Evolutionary conservation across 2,329 filamentous ascomycete genomes (phyloP).

Genomic region (Teratosphaeriaceae sp.): DNA sequence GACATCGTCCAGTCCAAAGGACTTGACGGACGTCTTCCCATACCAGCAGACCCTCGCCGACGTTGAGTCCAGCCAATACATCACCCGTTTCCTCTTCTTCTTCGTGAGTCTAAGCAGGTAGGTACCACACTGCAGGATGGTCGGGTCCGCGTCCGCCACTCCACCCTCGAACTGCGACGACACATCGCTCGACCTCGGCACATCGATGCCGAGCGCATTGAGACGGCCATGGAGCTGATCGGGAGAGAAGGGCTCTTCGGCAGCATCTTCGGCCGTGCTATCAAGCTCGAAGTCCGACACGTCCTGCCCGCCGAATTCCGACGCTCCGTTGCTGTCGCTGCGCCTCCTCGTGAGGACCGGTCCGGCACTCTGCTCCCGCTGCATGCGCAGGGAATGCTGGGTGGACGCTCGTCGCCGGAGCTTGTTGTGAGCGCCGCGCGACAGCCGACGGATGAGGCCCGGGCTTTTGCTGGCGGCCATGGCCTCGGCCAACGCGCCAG

Average conservation of each 20-base stretch:
- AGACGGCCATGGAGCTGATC: conserved; percentile 22
- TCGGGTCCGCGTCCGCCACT: conserved; percentile 67
- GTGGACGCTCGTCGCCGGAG: conserved; percentile 72
- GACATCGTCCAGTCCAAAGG: conserved; percentile 92
- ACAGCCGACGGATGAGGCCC: conserved; percentile 71
- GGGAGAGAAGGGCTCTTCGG: conserved; percentile 19
- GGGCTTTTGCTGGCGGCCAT: conserved; percentile 50
- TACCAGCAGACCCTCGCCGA: conserved; percentile 88
- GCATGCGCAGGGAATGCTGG: conserved; percentile 59
- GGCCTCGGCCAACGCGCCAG: conserved; percentile 58
- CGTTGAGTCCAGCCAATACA: conserved; percentile 73
- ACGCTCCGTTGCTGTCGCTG: conserved; percentile 79
- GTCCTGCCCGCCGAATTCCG: conserved; percentile 35
- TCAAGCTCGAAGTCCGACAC: conserved; percentile 49
- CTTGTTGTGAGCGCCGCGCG: conserved; percentile 68
- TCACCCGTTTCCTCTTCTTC: conserved; percentile 72
- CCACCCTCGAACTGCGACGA: conserved; percentile 33
- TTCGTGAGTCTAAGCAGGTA: conserved; percentile 76
- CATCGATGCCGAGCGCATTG: conserved; percentile 38
- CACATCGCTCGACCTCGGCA: conserved; percentile 25
- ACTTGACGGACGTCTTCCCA: conserved; percentile 67
- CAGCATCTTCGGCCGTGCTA: conserved; percentile 45
- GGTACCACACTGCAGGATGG: conserved; percentile 71
- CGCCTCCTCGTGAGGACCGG: conserved; percentile 80
- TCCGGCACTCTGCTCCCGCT: conserved; percentile 77